Percentiles rank a stretch among this genome's conserved stretches.
phyloP scores from a whole-genome alignment of 2,329 filamentous ascomycete genomes.

The Xylaria sp. region DNA sequence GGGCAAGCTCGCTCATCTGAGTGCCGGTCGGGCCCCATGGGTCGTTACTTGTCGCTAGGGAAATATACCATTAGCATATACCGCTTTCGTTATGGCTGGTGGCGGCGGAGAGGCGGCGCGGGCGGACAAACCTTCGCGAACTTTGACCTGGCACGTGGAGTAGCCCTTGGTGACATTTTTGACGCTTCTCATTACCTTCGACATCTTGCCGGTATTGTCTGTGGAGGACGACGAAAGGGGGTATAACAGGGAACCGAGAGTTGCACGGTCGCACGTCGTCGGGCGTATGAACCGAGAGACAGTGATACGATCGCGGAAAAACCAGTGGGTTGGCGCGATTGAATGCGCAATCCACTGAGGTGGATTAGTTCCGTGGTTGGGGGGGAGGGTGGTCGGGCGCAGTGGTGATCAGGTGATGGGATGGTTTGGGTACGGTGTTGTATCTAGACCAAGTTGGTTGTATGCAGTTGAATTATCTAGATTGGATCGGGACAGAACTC shows the following conservation, averaged over 20 bases:
- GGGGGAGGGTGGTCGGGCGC: constrained; percentile 28
- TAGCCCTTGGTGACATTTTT: constrained; percentile 99
- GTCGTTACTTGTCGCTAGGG: constrained; percentile 95
- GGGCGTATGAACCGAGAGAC: constrained; percentile 14
- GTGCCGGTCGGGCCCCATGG: constrained; percentile 98
- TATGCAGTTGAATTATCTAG: background rate
- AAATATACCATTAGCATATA: constrained; percentile 46
- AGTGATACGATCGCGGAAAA: constrained; percentile 9
- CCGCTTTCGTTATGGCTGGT: constrained; percentile 36
- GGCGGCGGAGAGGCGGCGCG: constrained; percentile 11
- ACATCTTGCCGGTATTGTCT: constrained; percentile 71
- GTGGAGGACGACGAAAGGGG: constrained; percentile 27
- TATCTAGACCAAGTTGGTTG: background rate
- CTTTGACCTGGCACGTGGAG: constrained; percentile 95
- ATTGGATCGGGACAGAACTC: constrained; percentile 16
- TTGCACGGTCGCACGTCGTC: constrained; percentile 28
- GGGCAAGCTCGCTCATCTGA: constrained; percentile 98
- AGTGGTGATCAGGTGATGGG: constrained; percentile 13
- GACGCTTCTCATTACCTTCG: constrained; percentile 95
- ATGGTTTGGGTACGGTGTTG: constrained; percentile 9
- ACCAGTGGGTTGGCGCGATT: constrained; percentile 28
- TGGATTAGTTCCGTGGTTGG: constrained; percentile 26
- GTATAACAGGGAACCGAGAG: constrained; percentile 18
- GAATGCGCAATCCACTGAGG: constrained; percentile 36
- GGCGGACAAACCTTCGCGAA: constrained; percentile 81